Percentiles rank a stretch among this genome's conserved stretches.
phyloP scores from a whole-genome alignment of 2,329 filamentous ascomycete species.

The Phaeosphaeriaceae sp. region DNA sequence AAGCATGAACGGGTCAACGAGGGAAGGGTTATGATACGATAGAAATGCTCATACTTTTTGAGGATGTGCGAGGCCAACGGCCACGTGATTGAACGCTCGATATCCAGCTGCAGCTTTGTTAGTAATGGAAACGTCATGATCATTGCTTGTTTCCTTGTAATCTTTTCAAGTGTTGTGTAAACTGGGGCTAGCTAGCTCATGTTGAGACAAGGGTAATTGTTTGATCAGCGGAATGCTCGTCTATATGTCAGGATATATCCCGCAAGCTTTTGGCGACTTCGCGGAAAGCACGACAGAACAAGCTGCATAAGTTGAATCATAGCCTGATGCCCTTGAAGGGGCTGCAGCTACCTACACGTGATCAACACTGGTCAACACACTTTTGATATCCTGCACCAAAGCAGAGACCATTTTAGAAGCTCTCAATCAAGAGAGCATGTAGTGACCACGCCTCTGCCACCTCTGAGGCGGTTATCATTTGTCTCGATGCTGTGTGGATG shows the following conservation, averaged over 20 bases:
- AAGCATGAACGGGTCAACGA: too few relatives aligned
- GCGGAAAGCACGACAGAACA: not conserved
- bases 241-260: not conserved
- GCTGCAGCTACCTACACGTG: too few relatives aligned
- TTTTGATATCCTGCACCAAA: too few relatives aligned
- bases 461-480: too few relatives aligned
- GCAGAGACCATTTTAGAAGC: too few relatives aligned
- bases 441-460: too few relatives aligned
- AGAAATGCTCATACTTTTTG: constrained; percentile 27
- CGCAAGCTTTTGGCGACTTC: not conserved
- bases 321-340: too few relatives aligned
- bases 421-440: too few relatives aligned
- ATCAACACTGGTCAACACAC: too few relatives aligned
- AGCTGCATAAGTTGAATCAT: too few relatives aligned
- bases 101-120: constrained; percentile 27
- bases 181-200: not conserved
- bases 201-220: not conserved
- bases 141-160: not conserved
- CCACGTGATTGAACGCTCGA: constrained; percentile 7
- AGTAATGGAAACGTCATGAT: constrained; percentile 14
- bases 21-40: not conserved
- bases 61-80: constrained; percentile 16
- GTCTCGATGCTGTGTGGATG: not conserved
- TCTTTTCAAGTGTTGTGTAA: not conserved
- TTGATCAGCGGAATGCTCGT: not conserved